Conservation (phyloP, 306 rosid species). For the Cercis canadensis region DNA sequence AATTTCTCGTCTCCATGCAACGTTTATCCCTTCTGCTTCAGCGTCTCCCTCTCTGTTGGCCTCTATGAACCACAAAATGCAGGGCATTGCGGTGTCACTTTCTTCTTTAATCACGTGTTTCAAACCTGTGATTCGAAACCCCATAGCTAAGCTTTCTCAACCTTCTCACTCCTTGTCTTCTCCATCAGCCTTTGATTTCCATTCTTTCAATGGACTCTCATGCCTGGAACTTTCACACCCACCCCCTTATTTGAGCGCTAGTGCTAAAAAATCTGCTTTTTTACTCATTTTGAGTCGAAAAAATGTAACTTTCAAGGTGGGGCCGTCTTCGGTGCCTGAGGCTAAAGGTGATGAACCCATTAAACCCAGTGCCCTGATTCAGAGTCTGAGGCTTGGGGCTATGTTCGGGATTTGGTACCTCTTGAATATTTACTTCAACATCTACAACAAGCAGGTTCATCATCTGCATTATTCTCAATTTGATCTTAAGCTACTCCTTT, state of each 20-base stretch:
- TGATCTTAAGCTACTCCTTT: neutral
- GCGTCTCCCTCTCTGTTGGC: neutral
- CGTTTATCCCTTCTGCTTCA: neutral
- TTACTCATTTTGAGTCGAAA: constrained; percentile 38
- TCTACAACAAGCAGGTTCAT: constrained; percentile 77
- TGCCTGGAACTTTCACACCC: constrained; percentile 12
- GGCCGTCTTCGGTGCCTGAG: constrained; percentile 50
- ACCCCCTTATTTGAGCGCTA: constrained; percentile 28
- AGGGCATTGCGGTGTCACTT: constrained; percentile 37
- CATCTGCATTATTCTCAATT: neutral
- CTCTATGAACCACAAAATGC: constrained; percentile 39
- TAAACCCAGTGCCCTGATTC: constrained; percentile 30
- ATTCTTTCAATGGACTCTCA: constrained; percentile 24
- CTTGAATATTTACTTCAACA: constrained; percentile 76
- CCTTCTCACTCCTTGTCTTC: neutral
- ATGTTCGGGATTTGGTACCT: constrained; percentile 80
- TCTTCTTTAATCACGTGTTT: constrained; percentile 33
- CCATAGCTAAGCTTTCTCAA: constrained; percentile 5
- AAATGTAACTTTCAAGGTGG: constrained; percentile 39
- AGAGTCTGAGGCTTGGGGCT: constrained; percentile 57
- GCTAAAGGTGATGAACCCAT: constrained; percentile 41
- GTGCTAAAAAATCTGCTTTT: constrained; percentile 32
- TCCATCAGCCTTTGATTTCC: constrained; percentile 7
- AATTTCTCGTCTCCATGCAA: constrained; percentile 26
- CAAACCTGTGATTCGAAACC: constrained; percentile 31